A percentile compares a stretch with the other conserved stretches of the same genome.
Evolutionary conservation across 2,329 filamentous ascomycete species (phyloP).

Genomic region (Diaporthe sp.): DNA sequence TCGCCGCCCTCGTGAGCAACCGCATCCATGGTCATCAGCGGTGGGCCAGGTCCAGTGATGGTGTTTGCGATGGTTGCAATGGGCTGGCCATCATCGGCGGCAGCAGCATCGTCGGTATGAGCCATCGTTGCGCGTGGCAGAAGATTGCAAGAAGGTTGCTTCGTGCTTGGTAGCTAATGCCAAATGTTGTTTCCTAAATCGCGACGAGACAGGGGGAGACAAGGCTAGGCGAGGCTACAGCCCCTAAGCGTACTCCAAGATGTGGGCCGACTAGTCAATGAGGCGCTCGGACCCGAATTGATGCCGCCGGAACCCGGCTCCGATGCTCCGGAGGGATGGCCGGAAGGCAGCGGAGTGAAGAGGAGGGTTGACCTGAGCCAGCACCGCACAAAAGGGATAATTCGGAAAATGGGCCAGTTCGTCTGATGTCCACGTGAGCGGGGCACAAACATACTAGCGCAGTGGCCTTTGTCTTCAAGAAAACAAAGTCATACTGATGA

Average conservation of each 20-base stretch:
- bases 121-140: background rate
- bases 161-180: background rate
- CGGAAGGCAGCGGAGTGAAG: background rate
- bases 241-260: no score
- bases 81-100: background rate
- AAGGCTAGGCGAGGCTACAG: background rate
- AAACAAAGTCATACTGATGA: rapidly evolving
- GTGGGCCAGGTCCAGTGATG: background rate
- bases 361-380: background rate
- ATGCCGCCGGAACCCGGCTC: background rate
- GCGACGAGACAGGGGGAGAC: background rate
- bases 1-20: background rate
- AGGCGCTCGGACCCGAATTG: background rate
- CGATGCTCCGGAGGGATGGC: background rate
- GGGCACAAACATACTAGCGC: background rate
- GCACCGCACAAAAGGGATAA: background rate
- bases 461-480: background rate
- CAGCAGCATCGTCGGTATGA: background rate
- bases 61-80: background rate
- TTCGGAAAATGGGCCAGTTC: background rate
- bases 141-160: background rate
- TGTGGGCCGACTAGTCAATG: background rate
- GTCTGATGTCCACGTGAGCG: background rate
- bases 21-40: background rate
- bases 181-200: background rate